Evolutionary conservation across 139 green algal species (phyloP).

Genomic region (Astrephomene gubernaculifera): DNA sequence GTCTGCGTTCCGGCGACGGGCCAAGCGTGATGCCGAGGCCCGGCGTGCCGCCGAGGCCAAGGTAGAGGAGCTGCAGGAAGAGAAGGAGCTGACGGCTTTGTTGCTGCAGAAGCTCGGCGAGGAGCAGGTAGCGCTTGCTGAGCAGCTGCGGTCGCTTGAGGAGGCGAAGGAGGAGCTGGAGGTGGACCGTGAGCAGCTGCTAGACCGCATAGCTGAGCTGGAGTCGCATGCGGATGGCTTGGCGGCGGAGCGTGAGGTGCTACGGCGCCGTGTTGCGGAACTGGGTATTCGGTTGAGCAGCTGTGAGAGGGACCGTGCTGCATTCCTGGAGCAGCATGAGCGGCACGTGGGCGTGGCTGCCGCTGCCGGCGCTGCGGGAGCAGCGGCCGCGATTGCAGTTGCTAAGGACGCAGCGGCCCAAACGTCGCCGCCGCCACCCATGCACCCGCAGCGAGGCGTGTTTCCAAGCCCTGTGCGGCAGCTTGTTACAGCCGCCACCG

Average conservation of each 20-base stretch:
- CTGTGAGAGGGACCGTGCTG: background rate
- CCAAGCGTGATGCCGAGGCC: background rate
- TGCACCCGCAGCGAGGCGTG: background rate
- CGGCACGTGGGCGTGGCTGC: background rate
- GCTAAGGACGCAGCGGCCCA: background rate
- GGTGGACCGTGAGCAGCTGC: constrained; percentile 5
- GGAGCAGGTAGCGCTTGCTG: constrained; percentile 5
- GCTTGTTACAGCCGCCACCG: too few relatives aligned
- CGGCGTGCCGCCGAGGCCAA: background rate
- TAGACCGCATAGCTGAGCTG: background rate
- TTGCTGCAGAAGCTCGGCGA: constrained; percentile 1
- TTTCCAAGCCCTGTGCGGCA: background rate
- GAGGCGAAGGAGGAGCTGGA: constrained; percentile 1
- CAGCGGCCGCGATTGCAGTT: constrained; percentile 8
- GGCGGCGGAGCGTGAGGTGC: background rate
- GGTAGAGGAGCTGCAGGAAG: background rate
- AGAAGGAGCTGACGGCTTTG: background rate
- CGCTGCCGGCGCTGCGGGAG: constrained; percentile 23
- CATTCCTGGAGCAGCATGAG: background rate
- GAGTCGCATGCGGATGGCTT: background rate
- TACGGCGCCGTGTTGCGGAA: background rate
- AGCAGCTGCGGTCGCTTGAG: constrained; percentile 10
- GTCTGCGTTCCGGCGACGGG: background rate
- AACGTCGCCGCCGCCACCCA: background rate
- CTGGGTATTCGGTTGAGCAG: background rate